Evolutionary conservation across 164 flowering plant genomes (phyloP).

Genomic region (Tetracentron sinense): DNA sequence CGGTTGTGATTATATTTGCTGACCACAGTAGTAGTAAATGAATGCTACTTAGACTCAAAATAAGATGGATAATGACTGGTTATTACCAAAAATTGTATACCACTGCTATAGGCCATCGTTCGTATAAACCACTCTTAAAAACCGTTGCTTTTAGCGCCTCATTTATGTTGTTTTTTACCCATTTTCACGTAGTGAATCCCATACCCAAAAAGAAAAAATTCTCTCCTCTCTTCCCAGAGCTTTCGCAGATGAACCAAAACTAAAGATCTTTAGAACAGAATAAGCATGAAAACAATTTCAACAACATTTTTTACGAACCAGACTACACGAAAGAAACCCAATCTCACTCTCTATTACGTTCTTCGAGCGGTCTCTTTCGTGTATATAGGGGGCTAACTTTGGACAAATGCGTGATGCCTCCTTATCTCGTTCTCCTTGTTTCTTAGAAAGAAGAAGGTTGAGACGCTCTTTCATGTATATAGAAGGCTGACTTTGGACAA

Average conservation of each 20-base stretch:
- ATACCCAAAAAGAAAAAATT: conserved; percentile 24
- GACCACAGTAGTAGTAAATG: too few species aligned
- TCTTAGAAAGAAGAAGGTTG: conserved; percentile 1
- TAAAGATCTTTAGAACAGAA: not conserved
- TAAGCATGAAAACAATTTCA: not conserved
- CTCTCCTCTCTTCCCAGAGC: not conserved
- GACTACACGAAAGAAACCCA: conserved; percentile 6
- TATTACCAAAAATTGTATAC: too few species aligned
- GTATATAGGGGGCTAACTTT: not conserved
- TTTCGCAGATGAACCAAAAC: not conserved
- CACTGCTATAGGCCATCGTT: too few species aligned
- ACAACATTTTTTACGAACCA: not conserved
- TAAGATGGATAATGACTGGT: too few species aligned
- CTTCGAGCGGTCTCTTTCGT: conserved; percentile 29
- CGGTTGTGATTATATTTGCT: too few species aligned
- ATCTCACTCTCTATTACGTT: conserved; percentile 1
- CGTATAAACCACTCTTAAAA: too few species aligned
- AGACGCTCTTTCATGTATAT: conserved; percentile 22
- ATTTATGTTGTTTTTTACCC: too few species aligned
- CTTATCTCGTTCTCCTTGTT: not conserved
- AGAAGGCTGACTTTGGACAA: not conserved
- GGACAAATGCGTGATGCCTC: not conserved
- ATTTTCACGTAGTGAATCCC: too few species aligned
- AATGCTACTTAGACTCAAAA: too few species aligned
- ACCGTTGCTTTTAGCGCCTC: too few species aligned